A percentile compares a stretch with the other conserved stretches of the same genome.
Evolutionary conservation across 257 asterid genomes (phyloP).

Genomic region (Rehmannia glutinosa): DNA sequence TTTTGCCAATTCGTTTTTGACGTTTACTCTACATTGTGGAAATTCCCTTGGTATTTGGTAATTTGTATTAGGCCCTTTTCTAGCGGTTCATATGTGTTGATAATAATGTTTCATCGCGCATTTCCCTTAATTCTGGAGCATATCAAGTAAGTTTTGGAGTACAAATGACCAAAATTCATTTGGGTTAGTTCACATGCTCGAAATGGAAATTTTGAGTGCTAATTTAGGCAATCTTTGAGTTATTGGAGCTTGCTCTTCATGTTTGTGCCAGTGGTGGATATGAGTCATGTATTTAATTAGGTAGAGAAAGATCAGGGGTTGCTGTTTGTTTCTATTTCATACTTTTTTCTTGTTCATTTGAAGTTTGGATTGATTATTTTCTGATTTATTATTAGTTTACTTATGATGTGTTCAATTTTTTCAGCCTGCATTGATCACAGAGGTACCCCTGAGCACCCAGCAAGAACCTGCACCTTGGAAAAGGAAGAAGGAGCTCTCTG

Average conservation of each 20-base stretch:
- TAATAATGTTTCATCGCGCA: not conserved
- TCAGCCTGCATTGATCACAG: slow-evolving; percentile 96
- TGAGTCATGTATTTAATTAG: not conserved
- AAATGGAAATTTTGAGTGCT: not conserved
- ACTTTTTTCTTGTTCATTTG: not conserved
- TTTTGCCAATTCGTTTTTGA: not conserved
- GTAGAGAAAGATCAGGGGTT: not conserved
- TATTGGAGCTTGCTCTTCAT: not conserved
- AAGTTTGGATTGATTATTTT: not conserved
- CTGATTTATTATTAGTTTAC: not conserved
- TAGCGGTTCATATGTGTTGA: not conserved
- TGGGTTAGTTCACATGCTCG: no score
- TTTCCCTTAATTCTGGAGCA: no score
- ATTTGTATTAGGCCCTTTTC: not conserved
- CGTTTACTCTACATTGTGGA: not conserved
- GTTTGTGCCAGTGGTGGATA: not conserved
- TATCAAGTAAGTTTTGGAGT: not conserved
- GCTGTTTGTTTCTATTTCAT: not conserved
- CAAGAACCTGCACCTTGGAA: slow-evolving; percentile 97
- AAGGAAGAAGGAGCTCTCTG: slow-evolving; percentile 55
- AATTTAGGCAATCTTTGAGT: not conserved
- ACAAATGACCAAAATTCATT: not conserved
- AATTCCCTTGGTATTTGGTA: not conserved
- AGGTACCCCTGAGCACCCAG: slow-evolving; percentile 94
- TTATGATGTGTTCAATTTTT: not conserved